A percentile compares a stretch with the other conserved stretches of the same genome.
Evolutionary conservation across 371 early-diverging fungal genomes (phyloP).

Genomic region (Haplosporangium sp.): DNA sequence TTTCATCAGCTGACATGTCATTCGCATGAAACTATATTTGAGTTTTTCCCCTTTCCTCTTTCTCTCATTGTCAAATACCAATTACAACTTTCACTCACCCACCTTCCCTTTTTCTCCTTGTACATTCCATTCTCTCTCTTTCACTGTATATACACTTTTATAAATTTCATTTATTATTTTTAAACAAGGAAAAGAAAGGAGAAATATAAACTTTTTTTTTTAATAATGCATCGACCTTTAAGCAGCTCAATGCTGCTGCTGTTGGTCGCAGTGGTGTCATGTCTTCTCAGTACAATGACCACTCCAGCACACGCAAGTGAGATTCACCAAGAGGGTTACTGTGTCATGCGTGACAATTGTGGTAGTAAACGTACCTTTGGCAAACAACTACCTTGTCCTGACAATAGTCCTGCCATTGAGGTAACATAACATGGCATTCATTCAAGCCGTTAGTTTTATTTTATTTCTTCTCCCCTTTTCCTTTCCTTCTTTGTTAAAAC

Average conservation of each 20-base stretch:
- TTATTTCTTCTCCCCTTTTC: background rate
- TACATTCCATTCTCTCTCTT: background rate
- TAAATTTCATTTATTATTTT: background rate
- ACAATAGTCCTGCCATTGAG: conserved; percentile 63
- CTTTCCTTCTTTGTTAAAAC: background rate
- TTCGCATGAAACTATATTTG: too few species aligned
- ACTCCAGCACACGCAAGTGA: conserved; percentile 17
- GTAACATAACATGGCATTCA: conserved; percentile 23
- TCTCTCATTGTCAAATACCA: background rate
- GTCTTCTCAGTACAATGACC: conserved; percentile 10
- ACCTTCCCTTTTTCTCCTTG: too few species aligned
- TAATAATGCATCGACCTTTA: conserved; percentile 14
- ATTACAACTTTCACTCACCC: too few species aligned
- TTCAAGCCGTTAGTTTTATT: background rate
- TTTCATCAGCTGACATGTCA: too few species aligned
- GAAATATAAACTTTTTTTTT: background rate
- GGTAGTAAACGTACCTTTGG: conserved; percentile 57
- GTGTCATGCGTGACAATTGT: conserved; percentile 74
- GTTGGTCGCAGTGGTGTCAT: conserved; percentile 4
- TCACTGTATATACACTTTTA: background rate
- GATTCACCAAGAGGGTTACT: conserved; percentile 67
- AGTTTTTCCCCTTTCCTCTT: background rate
- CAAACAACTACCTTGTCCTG: conserved; percentile 62
- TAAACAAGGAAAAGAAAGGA: background rate
- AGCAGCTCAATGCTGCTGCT: conserved; percentile 12